A percentile compares a stretch with the other conserved stretches of the same genome.
phyloP scores from a whole-genome alignment of 257 asterid genomes.

The Penstemon eatonii region DNA sequence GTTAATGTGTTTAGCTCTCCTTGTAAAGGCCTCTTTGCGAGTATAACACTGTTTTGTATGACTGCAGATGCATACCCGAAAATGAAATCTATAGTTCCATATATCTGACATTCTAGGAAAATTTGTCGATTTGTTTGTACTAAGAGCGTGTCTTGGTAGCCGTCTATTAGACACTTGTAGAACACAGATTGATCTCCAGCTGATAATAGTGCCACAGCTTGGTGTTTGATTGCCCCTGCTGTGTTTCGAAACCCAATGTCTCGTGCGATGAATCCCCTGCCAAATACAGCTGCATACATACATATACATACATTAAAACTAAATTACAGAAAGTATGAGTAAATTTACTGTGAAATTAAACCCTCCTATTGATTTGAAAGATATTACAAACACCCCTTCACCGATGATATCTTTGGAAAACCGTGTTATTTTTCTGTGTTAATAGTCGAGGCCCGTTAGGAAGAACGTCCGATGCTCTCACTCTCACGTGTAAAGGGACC shows the following conservation, averaged over 20 bases:
- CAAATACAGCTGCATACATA: constrained; percentile 28
- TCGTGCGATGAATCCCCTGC: constrained; percentile 44
- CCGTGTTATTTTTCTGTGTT: too few relatives aligned
- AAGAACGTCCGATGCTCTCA: too few relatives aligned
- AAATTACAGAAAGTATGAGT: too few relatives aligned
- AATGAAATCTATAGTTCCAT: constrained; percentile 47
- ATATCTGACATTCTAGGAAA: constrained; percentile 35
- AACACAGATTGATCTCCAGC: constrained; percentile 35
- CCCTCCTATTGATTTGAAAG: too few relatives aligned
- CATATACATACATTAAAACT: too few relatives aligned
- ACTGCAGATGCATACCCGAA: constrained; percentile 40
- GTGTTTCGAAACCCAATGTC: constrained; percentile 43
- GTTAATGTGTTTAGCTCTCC: constrained; percentile 32
- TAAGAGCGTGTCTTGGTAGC: constrained; percentile 43
- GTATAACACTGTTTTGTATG: constrained; percentile 35
- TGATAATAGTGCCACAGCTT: constrained; percentile 45
- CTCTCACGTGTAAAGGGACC: too few relatives aligned
- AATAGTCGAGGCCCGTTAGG: too few relatives aligned
- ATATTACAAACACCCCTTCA: too few relatives aligned
- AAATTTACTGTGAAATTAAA: too few relatives aligned
- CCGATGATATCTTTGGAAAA: too few relatives aligned
- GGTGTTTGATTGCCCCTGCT: constrained; percentile 34
- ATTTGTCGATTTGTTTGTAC: constrained; percentile 37
- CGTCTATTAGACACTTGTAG: constrained; percentile 37
- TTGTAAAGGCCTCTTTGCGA: constrained; percentile 28